Conservation (phyloP, 306 rosid genomes). For the apple (Malus domestica) region ASM211411v1 NC_041799.1:31602001-31602500, state of each 20-base stretch:
- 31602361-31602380: conserved; percentile 69
- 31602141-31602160: not conserved
- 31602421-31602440: conserved; percentile 46
- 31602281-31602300: not conserved
- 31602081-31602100: not conserved
- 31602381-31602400: conserved; percentile 70
- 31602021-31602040: not conserved
- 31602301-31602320: not conserved
- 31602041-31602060: not conserved
- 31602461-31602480: conserved; percentile 67
- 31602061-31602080: not conserved
- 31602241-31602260: not conserved
- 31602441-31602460: conserved; percentile 61
- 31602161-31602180: not conserved
- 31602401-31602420: conserved; percentile 62
- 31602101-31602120: not conserved
- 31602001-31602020: no score
- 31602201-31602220: not conserved
- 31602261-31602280: not conserved
- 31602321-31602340: not conserved
- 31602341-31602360: not conserved
- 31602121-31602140: not conserved
- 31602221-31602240: not conserved
- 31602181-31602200: not conserved
- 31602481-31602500: conserved; percentile 56